Evolutionary conservation across 805 yeast species (phyloP).

Genomic region (Ogataea parapolymorpha): DNA sequence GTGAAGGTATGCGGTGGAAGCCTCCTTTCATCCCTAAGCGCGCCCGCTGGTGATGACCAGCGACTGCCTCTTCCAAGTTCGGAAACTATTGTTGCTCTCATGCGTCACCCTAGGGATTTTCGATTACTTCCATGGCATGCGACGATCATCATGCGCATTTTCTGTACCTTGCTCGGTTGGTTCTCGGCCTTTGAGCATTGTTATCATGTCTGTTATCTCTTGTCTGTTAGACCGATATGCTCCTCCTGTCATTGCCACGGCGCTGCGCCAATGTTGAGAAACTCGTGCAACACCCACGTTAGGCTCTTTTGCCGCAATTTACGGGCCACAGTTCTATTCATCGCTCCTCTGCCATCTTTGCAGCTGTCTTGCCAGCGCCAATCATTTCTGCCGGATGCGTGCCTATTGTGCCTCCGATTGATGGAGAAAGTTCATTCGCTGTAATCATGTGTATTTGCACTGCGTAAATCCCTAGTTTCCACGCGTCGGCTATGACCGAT

Average conservation of each 20-base stretch:
- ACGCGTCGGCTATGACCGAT: not conserved
- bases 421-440: not conserved
- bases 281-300: not conserved
- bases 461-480: not conserved
- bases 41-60: not conserved
- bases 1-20: slow-evolving; percentile 2
- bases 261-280: not conserved
- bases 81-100: not conserved
- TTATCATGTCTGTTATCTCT: not conserved
- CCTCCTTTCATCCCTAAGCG: not conserved
- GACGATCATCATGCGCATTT: not conserved
- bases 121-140: slow-evolving; percentile 7
- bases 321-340: not conserved
- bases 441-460: not conserved
- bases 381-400: too few species aligned
- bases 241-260: not conserved
- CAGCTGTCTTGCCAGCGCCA: too few species aligned
- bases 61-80: not conserved
- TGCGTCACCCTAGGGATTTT: slow-evolving; percentile 1
- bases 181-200: not conserved
- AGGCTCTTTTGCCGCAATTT: not conserved
- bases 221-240: not conserved
- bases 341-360: not conserved
- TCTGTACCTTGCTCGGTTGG: not conserved
- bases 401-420: too few species aligned